These are phyloP conservation scores for Beta vulgaris DNA, from an alignment of 148 eudicot genomes.

Conservation along the genomic window DNA sequence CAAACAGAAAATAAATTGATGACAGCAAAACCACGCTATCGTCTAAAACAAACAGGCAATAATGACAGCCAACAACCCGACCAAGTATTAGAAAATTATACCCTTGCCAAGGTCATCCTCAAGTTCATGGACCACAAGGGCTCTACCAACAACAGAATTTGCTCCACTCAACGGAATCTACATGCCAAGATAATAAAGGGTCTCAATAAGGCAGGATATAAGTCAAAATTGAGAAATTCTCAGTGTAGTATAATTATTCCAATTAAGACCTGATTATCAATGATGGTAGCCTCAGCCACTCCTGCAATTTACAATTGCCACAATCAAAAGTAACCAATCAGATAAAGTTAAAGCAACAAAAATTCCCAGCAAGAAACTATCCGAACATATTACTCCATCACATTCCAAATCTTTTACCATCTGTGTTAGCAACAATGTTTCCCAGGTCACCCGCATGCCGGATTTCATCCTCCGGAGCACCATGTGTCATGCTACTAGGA, in stretches of 20 bases:
- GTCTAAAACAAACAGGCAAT: not conserved
- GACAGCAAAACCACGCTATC: not conserved
- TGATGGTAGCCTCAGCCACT: constrained; percentile 84
- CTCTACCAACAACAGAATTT: constrained; percentile 87
- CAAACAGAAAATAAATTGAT: constrained; percentile 10
- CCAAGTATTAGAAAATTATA: constrained; percentile 24
- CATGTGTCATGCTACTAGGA: constrained; percentile 83
- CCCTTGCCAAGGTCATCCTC: constrained; percentile 98
- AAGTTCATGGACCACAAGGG: constrained; percentile 91
- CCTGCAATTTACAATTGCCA: constrained; percentile 49
- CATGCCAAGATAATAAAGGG: constrained; percentile 1
- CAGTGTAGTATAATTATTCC: not conserved
- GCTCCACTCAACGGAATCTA: constrained; percentile 89
- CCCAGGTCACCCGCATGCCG: constrained; percentile 99
- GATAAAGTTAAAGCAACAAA: not conserved
- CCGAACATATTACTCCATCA: not conserved
- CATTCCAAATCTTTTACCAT: constrained; percentile 39
- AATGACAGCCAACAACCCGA: not conserved
- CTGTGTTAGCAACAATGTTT: constrained; percentile 95
- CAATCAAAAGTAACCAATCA: constrained; percentile 6
- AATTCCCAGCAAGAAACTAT: not conserved
- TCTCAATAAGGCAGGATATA: not conserved
- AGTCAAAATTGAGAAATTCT: not conserved
- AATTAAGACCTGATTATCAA: constrained; percentile 67
- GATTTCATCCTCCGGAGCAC: constrained; percentile 92